phyloP scores from a whole-genome alignment of 495 filamentous ascomycete genomes.

The Aspergillus conjunctus region DNA sequence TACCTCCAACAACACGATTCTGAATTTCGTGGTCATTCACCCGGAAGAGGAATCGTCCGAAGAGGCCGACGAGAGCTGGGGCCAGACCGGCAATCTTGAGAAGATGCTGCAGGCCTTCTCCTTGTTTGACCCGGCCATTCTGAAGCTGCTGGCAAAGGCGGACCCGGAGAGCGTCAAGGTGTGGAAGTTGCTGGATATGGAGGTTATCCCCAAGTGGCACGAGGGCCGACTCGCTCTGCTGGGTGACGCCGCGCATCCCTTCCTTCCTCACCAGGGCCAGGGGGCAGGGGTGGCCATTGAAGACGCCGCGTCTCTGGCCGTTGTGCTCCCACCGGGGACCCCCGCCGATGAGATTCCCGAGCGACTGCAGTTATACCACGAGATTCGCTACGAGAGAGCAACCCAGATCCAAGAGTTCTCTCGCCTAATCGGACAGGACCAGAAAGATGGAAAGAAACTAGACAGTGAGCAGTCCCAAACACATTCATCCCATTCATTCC shows the following conservation, averaged over 20 bases:
- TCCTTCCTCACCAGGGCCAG: constrained; percentile 43
- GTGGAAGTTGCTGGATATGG: constrained; percentile 9
- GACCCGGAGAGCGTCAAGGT: constrained; percentile 2
- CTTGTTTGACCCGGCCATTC: background rate
- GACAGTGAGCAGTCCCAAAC: constrained; percentile 15
- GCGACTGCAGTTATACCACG: constrained; percentile 54
- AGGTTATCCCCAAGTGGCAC: background rate
- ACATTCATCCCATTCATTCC: background rate
- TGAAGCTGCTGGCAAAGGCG: background rate
- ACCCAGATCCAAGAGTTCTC: constrained; percentile 52
- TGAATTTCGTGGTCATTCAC: constrained; percentile 11
- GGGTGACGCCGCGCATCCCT: constrained; percentile 8
- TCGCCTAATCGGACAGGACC: constrained; percentile 45
- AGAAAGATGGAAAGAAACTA: constrained; percentile 28
- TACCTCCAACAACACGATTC: background rate
- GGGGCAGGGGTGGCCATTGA: constrained; percentile 55
- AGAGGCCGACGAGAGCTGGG: background rate
- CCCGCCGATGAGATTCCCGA: constrained; percentile 39
- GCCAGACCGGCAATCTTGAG: background rate
- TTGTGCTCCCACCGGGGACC: constrained; percentile 45
- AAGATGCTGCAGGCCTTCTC: background rate
- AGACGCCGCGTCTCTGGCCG: constrained; percentile 54
- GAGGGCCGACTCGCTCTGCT: constrained; percentile 1
- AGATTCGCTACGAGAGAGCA: constrained; percentile 50
- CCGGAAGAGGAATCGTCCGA: background rate